phyloP scores from a whole-genome alignment of 257 asterid genomes.

The Orobanche coerulescens region DNA sequence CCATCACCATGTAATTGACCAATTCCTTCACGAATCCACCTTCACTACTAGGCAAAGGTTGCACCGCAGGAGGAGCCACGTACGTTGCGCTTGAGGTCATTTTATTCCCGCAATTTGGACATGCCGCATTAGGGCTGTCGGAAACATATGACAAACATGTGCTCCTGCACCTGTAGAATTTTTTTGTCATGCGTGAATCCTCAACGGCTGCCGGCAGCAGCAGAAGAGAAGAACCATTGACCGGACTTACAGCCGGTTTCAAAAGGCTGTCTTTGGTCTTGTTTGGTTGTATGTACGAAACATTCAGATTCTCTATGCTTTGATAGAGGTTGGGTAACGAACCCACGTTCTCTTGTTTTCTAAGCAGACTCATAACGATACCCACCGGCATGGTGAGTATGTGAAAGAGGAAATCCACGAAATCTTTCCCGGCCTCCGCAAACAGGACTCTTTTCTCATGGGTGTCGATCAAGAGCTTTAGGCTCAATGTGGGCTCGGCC shows the following conservation, averaged over 20 bases:
- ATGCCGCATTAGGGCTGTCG: constrained; percentile 18
- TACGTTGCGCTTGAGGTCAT: not conserved
- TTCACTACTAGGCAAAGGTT: no score
- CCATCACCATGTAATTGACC: constrained; percentile 34
- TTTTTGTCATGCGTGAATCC: no score
- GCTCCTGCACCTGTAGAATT: constrained; percentile 15
- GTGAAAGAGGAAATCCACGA: constrained; percentile 1
- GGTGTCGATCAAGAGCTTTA: constrained; percentile 32
- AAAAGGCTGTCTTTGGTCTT: constrained; percentile 23
- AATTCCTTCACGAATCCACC: constrained; percentile 37
- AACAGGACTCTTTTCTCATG: not conserved
- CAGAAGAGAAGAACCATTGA: constrained; percentile 15
- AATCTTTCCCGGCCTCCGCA: constrained; percentile 7
- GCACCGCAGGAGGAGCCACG: constrained; percentile 12
- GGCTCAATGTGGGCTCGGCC: not conserved
- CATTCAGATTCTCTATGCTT: constrained; percentile 23
- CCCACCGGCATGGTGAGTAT: not conserved
- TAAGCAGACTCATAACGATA: not conserved
- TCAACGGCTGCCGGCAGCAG: not conserved
- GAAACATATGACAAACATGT: not conserved
- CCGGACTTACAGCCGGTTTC: constrained; percentile 14
- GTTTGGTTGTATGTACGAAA: constrained; percentile 19
- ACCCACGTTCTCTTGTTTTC: not conserved
- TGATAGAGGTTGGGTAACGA: not conserved
- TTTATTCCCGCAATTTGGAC: not conserved